Base-by-base conservation (phyloP, 2,329 filamentous ascomycete genomes). In the Colletotrichum salicis region DNA sequence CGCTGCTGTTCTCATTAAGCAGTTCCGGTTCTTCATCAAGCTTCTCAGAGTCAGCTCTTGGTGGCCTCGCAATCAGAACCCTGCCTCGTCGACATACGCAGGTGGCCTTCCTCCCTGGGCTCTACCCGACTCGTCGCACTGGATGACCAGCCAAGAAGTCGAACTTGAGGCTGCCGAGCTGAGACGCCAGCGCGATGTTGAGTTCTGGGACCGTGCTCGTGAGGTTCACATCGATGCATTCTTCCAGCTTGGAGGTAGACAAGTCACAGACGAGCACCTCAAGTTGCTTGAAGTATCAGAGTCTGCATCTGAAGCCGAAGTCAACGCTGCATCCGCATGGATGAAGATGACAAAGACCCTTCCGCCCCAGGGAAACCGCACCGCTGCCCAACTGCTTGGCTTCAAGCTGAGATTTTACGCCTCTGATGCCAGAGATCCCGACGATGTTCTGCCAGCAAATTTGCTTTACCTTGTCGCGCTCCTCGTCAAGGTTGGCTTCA, bases 371-470 rank as follows among this genome's bases (percentile, higher is more conserved):
- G 96, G 97, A 35, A 99, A 98, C 79, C 90, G 92, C 55, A 94
- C 97, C 71, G 96, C 96, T 1, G 97, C 97, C 35, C 96, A 98
- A 80, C 88, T 99, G 4, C 90, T 99, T 15, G 96, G 96, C 4
- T 99, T 99, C 87, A 99, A 99, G 82, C 88, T 99, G 62, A 93
- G 94, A 15, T 99, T 97, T 81, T 99, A 99, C 79, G 93, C 94
- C 52, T 97, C 94, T 0, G 86, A 91, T 33, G 91, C 93, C 45
- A 90, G 96, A 67, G 90, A 94, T 71, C 88, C 91, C 65, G 85
- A 88, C 1, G 96, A 98, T 77, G 87, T 91, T 3, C 86, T 98
- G 2, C 96, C 96, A 0, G 94, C 96, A 51, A 99, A 99, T 76
- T 87, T 99, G 3, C 94, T 98, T 35, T 97, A 96, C 76, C 88